These are phyloP conservation scores for Bryoerythrophyllum caledonicum DNA, from an alignment of 225 moss, liverwort and hornwort species.

Conservation along the genomic window DNA sequence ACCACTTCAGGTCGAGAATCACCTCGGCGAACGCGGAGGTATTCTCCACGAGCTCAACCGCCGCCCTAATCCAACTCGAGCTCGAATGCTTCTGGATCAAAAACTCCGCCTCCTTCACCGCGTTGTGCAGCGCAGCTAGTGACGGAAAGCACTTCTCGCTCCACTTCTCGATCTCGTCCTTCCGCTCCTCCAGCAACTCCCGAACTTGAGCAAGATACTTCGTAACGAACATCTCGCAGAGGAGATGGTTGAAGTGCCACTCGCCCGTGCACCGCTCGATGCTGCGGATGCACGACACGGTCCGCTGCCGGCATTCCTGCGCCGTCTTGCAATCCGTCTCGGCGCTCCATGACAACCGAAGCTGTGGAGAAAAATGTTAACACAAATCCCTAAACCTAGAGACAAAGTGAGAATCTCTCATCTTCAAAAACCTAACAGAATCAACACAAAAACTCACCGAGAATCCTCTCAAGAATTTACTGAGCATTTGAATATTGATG, in stretches of 20 bases:
- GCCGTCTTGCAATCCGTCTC: slow-evolving; percentile 28
- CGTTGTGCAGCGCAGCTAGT: slow-evolving; percentile 33
- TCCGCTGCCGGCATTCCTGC: slow-evolving; percentile 36
- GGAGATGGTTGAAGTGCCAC: slow-evolving; percentile 32
- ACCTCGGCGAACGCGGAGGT: slow-evolving; percentile 42
- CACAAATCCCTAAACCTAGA: background rate
- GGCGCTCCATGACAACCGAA: slow-evolving; percentile 7
- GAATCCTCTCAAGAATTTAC: background rate
- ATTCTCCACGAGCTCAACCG: slow-evolving; percentile 50
- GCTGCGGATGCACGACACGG: slow-evolving; percentile 20
- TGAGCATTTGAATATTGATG: background rate
- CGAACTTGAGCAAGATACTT: slow-evolving; percentile 24
- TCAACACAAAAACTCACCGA: slow-evolving; percentile 14
- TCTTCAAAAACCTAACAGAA: background rate
- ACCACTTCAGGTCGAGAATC: slow-evolving; percentile 47
- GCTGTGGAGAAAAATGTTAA: slow-evolving; percentile 22
- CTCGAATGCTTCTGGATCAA: slow-evolving; percentile 39
- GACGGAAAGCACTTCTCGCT: slow-evolving; percentile 24
- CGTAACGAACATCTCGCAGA: slow-evolving; percentile 38
- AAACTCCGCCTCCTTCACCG: slow-evolving; percentile 36
- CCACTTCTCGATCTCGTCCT: slow-evolving; percentile 24
- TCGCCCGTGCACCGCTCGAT: slow-evolving; percentile 30
- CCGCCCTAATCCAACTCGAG: slow-evolving; percentile 35
- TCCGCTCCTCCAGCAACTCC: slow-evolving; percentile 17
- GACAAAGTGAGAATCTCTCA: background rate